Base-by-base conservation (phyloP, 768 basidiomycete species). In the Gloeostereum incarnatum region DNA sequence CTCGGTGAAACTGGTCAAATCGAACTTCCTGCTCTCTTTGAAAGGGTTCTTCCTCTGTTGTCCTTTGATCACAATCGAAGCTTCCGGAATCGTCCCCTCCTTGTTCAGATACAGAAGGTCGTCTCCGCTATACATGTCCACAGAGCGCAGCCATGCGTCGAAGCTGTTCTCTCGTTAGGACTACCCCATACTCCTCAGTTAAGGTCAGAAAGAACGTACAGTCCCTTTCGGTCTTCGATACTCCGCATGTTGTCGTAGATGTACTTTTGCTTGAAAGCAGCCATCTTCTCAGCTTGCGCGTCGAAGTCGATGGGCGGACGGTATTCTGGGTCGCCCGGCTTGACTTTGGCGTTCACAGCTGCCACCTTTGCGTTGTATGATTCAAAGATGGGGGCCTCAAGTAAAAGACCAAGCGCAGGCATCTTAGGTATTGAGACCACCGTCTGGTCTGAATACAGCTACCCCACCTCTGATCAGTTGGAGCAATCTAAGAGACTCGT, bases 371-470 rank as follows among this genome's bases (percentile, higher is more conserved):
- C 60, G 55, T 87, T 88, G 60, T 90, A 93, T 5, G 74, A 75
- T 35, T 80, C 73, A 48, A 87, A 90, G 39, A 89, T 71, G 2
- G 87, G 87, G 47, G 86, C 70, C 60, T 98, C 91, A 18, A 99
- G 75, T 17, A 99, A 65, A 4, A 99, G 71, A 9, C 96, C 96
- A 13, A 99, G 71, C 2, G 92, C 83, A 9, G 96, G 96, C 66
- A 97, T 94, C 62, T 94, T 97, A 13, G 96, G 96, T 16, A 97
- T 73, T 52, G 87, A 76, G 24, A 93, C 85, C 27, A 65, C 63
- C 11, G 75, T 71, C 3, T 83, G 79, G 1, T 81, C 82, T 49
- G 13, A 34, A 9, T 86, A 98, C 11, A 90, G 68, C 88, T 81
- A 60, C 6, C 19, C 18, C n/a, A 27, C 40, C n/a, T n/a, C n/a